Percentiles rank a stretch among this genome's conserved stretches.
These are phyloP conservation scores for Recurvomyces mirabilis DNA, from an alignment of 495 filamentous ascomycete species.

Conservation along the genomic window DNA sequence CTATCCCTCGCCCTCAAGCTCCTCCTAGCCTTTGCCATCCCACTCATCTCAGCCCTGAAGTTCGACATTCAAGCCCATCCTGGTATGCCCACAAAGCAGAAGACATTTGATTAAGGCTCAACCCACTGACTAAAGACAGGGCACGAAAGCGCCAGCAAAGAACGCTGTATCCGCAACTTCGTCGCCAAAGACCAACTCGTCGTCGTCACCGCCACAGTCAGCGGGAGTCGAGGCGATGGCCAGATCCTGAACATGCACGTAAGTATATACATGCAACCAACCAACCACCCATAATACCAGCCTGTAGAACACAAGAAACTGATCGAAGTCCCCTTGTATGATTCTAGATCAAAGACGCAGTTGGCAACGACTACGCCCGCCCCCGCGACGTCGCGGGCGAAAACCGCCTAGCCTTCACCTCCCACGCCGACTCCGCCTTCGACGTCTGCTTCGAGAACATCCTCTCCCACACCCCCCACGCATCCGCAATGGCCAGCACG, in stretches of 20 bases:
- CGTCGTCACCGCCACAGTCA: conserved; percentile 89
- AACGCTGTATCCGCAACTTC: conserved; percentile 95
- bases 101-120: no score
- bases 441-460: conserved; percentile 96
- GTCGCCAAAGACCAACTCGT: conserved; percentile 86
- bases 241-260: conserved; percentile 94
- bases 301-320: not conserved
- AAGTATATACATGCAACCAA: conserved; percentile 1
- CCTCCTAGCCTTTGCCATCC: conserved; percentile 26
- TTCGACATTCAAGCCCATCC: conserved; percentile 76
- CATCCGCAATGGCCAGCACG: conserved; percentile 43
- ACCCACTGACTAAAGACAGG: no score
- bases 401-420: conserved; percentile 85
- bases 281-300: not conserved
- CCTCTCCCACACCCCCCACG: conserved; percentile 36
- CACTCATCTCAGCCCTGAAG: conserved; percentile 66
- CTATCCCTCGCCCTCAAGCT: conserved; percentile 15
- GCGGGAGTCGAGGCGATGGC: conserved; percentile 79
- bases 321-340: not conserved
- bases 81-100: no score
- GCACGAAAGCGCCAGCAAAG: conserved; percentile 46
- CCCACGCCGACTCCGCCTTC: conserved; percentile 86
- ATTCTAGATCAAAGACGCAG: conserved; percentile 90
- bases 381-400: conserved; percentile 88
- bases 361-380: conserved; percentile 88